Evolutionary conservation across 1,284 basidiomycete species (phyloP), one percentile per base, ranked within the genome.

Genomic region (Erythrobasidium hasegawianum): DNA sequence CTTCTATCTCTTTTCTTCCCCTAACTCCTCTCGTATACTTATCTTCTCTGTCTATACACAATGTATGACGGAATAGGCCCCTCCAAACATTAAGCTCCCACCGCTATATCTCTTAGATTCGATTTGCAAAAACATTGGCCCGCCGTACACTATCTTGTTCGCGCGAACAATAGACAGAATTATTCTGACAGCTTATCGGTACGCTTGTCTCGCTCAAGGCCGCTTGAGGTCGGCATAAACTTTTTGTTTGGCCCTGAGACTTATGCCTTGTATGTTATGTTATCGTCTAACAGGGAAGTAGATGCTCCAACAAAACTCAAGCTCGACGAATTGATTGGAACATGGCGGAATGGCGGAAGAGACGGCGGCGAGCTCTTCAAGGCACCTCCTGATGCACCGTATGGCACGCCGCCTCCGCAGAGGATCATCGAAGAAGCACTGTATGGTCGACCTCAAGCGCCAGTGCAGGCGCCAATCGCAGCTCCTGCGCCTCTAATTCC

Each of bases 21-120:
- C 26, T 39, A n/a, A n/a, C n/a, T n/a, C n/a, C n/a, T n/a, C n/a
- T n/a, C n/a, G n/a, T n/a, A n/a, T n/a, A n/a, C n/a, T n/a, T n/a
- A n/a, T n/a, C n/a, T n/a, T n/a, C n/a, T n/a, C n/a, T n/a, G n/a
- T n/a, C n/a, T n/a, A n/a, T n/a, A n/a, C n/a, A n/a, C n/a, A n/a
- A n/a, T n/a, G n/a, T n/a, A n/a, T n/a, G n/a, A n/a, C 26, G 45
- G 5, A 22, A 18, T 62, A 73, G 72, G 68, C 66, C 33, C 65
- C 71, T 18, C 86, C 88, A 13, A 86, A 86, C 79, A 87, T 89
- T 82, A 95, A 97, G 77, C 82, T 99, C 3, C 95, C 96, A 0
- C 83, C 89, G 0, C 90, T 97, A 73, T 99, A 98, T 77, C 83
- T 97, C 13, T 83, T 98, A 75, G 96, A 98, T 76, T 94, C 94